Percentiles rank a stretch among this genome's conserved stretches.
Conservation (phyloP, 495 filamentous ascomycete species). For the Penicillium paradoxum region DNA sequence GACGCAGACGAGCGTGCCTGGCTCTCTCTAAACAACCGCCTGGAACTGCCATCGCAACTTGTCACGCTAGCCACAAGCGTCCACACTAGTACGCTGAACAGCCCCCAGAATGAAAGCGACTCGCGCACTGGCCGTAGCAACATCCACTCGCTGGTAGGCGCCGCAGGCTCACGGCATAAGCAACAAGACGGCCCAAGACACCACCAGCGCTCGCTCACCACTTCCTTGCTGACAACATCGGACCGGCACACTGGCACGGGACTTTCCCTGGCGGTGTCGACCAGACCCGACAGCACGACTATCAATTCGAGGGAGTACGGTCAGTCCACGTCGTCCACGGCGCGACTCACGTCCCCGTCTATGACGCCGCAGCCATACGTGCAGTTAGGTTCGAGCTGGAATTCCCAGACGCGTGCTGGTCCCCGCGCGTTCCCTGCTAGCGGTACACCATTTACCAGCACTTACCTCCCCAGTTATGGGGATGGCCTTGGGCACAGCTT, state of each 20-base stretch:
- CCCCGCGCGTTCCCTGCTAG: slow-evolving; percentile 4
- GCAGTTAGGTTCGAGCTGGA: slow-evolving; percentile 1
- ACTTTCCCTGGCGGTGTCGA: slow-evolving; percentile 18
- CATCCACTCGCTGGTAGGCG: slow-evolving; percentile 4
- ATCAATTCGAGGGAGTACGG: slow-evolving; percentile 5
- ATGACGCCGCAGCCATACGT: slow-evolving; percentile 22
- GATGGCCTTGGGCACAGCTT: slow-evolving; percentile 5
- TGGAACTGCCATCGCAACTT: slow-evolving; percentile 56
- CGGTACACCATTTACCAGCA: not conserved
- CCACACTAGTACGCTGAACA: slow-evolving; percentile 6
- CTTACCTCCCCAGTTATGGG: not conserved
- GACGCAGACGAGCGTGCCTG: slow-evolving; percentile 59
- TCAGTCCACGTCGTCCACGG: slow-evolving; percentile 8
- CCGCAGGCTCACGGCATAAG: slow-evolving; percentile 1
- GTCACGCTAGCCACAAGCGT: slow-evolving; percentile 18
- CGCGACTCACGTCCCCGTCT: slow-evolving; percentile 12
- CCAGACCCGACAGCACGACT: slow-evolving; percentile 13
- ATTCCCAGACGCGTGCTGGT: slow-evolving; percentile 3
- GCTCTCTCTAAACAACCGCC: slow-evolving; percentile 67
- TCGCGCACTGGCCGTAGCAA: not conserved
- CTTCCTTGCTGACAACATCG: slow-evolving; percentile 23
- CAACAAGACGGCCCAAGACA: slow-evolving; percentile 12
- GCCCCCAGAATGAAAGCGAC: slow-evolving; percentile 5
- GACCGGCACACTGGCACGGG: slow-evolving; percentile 7
- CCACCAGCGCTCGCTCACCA: slow-evolving; percentile 37